A percentile compares a stretch with the other conserved stretches of the same genome.
Evolutionary conservation across 2,329 filamentous ascomycete genomes (phyloP).

Genomic region (Ascochyta viciae-villosae): DNA sequence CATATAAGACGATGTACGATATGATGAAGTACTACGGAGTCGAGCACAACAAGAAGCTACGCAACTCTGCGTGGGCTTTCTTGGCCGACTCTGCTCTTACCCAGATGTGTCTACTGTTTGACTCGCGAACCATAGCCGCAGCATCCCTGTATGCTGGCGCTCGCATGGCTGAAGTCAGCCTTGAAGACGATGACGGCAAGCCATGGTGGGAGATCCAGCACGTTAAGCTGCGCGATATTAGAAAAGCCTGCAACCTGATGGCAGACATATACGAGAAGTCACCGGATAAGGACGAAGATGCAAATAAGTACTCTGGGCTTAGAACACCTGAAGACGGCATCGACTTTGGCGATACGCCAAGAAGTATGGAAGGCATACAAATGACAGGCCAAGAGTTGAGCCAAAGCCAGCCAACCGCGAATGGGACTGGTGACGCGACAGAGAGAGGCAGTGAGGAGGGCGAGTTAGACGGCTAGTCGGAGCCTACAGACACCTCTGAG

Average conservation of each 20-base stretch:
- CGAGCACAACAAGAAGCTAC: constrained; percentile 79
- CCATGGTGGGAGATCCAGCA: constrained; percentile 88
- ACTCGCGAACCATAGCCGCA: constrained; percentile 81
- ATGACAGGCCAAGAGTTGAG: constrained; percentile 24
- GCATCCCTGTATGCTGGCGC: constrained; percentile 87
- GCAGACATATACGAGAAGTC: constrained; percentile 60
- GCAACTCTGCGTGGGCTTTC: constrained; percentile 91
- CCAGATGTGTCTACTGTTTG: constrained; percentile 80
- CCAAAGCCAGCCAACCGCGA: constrained; percentile 29
- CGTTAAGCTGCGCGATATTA: constrained; percentile 73
- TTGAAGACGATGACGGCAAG: constrained; percentile 74
- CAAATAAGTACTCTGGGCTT: constrained; percentile 56
- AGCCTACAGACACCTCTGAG: constrained; percentile 6
- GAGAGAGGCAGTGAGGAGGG: constrained; percentile 54
- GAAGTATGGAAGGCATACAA: constrained; percentile 36
- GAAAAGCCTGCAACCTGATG: constrained; percentile 78
- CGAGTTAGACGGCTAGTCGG: constrained; percentile 51
- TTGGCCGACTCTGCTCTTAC: constrained; percentile 90
- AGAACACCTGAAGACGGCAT: constrained; percentile 48
- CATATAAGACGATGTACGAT: constrained; percentile 83
- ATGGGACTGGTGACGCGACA: constrained; percentile 30
- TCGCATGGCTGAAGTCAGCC: constrained; percentile 73
- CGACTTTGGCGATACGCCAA: constrained; percentile 42
- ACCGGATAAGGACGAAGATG: constrained; percentile 50
- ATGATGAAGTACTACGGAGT: constrained; percentile 76